These are phyloP conservation scores for Kazachstania viticola DNA, from an alignment of 805 yeast species.

Conservation along the genomic window DNA sequence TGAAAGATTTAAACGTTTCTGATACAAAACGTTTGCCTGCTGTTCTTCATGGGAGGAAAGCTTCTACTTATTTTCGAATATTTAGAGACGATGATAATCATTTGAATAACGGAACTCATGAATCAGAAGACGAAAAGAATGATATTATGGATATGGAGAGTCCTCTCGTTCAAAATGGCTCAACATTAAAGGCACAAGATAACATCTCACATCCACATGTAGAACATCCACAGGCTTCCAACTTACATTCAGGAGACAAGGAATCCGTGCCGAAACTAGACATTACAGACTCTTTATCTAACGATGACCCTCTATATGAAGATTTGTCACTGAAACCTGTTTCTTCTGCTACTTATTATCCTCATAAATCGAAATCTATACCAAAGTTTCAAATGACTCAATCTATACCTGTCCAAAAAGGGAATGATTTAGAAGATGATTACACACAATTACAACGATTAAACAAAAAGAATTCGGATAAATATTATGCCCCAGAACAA, in stretches of 20 bases:
- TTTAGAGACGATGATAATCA: conserved; percentile 23
- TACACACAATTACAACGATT: not conserved
- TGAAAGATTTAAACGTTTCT: conserved; percentile 17
- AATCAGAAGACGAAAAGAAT: not conserved
- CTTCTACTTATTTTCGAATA: conserved; percentile 24
- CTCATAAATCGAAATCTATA: conserved; percentile 38
- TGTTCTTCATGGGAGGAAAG: conserved; percentile 26
- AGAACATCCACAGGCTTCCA: not conserved
- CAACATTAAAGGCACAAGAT: too few relatives aligned
- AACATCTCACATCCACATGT: not conserved
- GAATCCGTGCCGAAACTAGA: too few relatives aligned
- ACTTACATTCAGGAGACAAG: not conserved
- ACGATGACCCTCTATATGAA: not conserved
- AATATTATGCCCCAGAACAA: not conserved
- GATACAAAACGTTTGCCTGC: conserved; percentile 13
- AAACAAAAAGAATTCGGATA: not conserved
- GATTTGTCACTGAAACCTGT: conserved; percentile 39
- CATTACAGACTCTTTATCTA: too few relatives aligned
- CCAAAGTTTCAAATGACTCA: conserved; percentile 10
- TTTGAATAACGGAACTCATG: not conserved
- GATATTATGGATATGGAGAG: not conserved
- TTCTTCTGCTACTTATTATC: conserved; percentile 60
- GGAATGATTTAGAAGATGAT: not conserved
- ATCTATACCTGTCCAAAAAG: too few relatives aligned
- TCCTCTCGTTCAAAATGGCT: not conserved